A percentile compares a stretch with the other conserved stretches of the same genome.
Evolutionary conservation across 2,329 filamentous ascomycete genomes (phyloP).

Genomic region (Nakataea oryzae): DNA sequence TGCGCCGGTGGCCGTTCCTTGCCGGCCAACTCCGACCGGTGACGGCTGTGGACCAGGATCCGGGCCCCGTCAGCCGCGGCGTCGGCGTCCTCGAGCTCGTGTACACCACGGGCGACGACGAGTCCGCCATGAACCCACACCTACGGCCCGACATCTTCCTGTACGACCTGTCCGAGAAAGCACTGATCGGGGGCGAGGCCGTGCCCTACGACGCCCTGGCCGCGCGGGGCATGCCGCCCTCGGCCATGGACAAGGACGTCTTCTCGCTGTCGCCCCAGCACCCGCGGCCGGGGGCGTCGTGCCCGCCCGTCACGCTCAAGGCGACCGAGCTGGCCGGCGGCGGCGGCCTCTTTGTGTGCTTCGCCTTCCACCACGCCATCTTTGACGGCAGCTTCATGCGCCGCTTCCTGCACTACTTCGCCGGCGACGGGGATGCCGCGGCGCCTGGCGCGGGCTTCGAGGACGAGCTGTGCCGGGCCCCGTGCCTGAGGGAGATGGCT

Average conservation of each 20-base stretch:
- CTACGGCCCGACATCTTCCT: not conserved
- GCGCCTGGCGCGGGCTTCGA: too few relatives aligned
- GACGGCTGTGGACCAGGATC: not conserved
- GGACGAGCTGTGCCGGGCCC: not conserved
- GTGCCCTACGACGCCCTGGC: not conserved
- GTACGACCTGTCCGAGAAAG: not conserved
- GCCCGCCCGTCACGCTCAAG: not conserved
- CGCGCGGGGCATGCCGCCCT: not conserved
- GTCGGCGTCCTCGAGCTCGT: not conserved
- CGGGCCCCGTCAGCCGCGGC: too few relatives aligned
- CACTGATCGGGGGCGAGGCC: not conserved
- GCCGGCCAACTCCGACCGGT: not conserved
- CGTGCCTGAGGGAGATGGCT: not conserved
- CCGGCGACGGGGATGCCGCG: too few relatives aligned
- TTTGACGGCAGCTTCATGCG: not conserved
- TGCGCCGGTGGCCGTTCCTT: not conserved
- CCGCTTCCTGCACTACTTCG: not conserved
- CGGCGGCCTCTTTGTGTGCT: not conserved
- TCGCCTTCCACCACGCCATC: not conserved
- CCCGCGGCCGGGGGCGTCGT: not conserved
- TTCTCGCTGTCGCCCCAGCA: not conserved
- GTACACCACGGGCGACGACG: not conserved
- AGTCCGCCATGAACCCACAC: not conserved
- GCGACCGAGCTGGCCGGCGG: not conserved
- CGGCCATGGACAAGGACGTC: not conserved